Conservation (phyloP, 768 basidiomycete species). For the Ramaria sp. region DNA sequence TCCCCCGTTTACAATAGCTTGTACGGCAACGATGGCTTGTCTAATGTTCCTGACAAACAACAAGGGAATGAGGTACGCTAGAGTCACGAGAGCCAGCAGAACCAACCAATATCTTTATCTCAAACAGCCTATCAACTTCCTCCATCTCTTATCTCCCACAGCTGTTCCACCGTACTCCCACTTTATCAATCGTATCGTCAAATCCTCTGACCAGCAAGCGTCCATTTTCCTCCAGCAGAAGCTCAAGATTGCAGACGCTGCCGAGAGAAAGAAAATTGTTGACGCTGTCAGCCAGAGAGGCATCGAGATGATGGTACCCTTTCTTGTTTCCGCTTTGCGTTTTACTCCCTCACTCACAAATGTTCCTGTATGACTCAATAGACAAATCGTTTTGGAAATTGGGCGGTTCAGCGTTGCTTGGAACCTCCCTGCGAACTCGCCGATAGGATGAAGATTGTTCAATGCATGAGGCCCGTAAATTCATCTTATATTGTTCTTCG, state of each 20-base stretch:
- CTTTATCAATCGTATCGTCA: conserved; percentile 79
- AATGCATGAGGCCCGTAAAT: conserved; percentile 64
- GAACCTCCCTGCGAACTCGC: conserved; percentile 68
- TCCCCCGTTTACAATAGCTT: conserved; percentile 18
- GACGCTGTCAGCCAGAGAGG: conserved; percentile 78
- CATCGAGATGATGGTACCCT: conserved; percentile 74
- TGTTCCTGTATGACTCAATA: background rate
- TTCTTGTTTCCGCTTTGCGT: background rate
- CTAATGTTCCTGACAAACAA: conserved; percentile 19
- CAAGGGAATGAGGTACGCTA: conserved; percentile 35
- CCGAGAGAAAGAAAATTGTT: conserved; percentile 73
- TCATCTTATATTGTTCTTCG: background rate
- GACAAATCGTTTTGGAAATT: conserved; percentile 68
- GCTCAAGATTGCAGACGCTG: conserved; percentile 71
- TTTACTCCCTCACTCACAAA: background rate
- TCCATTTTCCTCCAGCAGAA: conserved; percentile 88
- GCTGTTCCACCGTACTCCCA: conserved; percentile 75
- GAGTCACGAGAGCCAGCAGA: conserved; percentile 1
- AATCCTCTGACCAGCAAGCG: conserved; percentile 83
- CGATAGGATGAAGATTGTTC: conserved; percentile 70
- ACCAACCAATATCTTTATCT: background rate
- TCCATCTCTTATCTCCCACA: conserved; percentile 75
- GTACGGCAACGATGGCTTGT: conserved; percentile 19
- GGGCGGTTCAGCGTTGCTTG: conserved; percentile 82
- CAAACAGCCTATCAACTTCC: conserved; percentile 75